Evolutionary conservation across 2,329 filamentous ascomycete genomes (phyloP).

Genomic region (Paraphoma sp.): DNA sequence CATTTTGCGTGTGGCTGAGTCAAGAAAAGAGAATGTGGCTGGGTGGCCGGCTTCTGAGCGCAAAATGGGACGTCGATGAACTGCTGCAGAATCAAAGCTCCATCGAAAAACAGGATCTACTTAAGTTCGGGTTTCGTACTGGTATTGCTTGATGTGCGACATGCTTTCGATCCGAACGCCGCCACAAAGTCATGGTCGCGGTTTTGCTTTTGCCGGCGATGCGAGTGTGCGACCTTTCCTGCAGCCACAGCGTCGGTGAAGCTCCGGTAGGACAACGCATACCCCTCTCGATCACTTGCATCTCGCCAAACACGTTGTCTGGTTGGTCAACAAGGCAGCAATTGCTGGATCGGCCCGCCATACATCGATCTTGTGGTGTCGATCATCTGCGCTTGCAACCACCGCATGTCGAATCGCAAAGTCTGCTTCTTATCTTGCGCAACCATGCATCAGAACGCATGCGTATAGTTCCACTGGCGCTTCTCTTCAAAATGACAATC

Average conservation of each 20-base stretch:
- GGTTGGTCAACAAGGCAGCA: background rate
- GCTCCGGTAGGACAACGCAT: background rate
- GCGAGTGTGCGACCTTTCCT: background rate
- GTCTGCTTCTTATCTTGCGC: background rate
- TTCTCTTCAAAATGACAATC: background rate
- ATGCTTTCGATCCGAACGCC: too few species aligned
- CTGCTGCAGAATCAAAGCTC: constrained; percentile 24
- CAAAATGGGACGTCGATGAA: constrained; percentile 41
- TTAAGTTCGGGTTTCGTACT: constrained; percentile 37
- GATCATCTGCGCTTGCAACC: background rate
- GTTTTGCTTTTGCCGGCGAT: background rate
- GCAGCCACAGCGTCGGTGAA: background rate
- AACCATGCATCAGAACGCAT: background rate
- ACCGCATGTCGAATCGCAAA: background rate
- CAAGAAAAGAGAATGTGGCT: constrained; percentile 40
- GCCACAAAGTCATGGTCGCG: background rate
- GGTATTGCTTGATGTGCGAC: background rate
- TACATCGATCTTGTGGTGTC: background rate
- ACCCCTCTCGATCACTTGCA: background rate
- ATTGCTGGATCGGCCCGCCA: background rate
- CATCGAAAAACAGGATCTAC: constrained; percentile 31
- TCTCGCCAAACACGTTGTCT: background rate
- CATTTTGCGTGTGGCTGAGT: constrained; percentile 43
- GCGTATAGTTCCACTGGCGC: background rate
- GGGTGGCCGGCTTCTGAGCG: constrained; percentile 34